Conservation (phyloP, 129 eudicot species). For the Chrysanthemum lavandulifolium region DNA sequence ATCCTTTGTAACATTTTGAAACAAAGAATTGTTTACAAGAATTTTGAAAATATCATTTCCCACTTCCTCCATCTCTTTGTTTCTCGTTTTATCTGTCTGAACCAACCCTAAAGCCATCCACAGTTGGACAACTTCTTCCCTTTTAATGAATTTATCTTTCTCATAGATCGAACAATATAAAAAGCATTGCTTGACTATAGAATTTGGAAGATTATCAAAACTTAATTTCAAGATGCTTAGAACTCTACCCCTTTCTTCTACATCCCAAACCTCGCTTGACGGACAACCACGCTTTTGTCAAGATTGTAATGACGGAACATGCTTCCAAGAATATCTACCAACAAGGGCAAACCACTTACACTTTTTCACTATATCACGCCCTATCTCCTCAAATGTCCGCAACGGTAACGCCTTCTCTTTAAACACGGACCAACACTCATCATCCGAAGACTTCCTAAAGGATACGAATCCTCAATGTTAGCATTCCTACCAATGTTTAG, state of each 20-base stretch:
- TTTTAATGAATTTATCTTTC: no score
- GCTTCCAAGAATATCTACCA: no score
- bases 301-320: no score
- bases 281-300: background rate
- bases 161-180: background rate
- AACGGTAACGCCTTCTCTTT: background rate
- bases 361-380: background rate
- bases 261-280: background rate
- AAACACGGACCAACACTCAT: conserved; percentile 2
- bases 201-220: background rate
- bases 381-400: background rate
- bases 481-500: background rate
- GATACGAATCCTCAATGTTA: background rate
- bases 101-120: no score
- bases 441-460: background rate
- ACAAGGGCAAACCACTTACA: no score
- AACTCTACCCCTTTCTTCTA: background rate
- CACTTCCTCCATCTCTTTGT: background rate
- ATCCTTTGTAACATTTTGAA: background rate
- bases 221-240: background rate
- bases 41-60: background rate
- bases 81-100: background rate
- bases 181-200: background rate
- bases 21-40: background rate
- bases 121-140: no score